Conservation (phyloP, 1,139 yeast genomes). For the Saccharomyces hybrid region DNA sequence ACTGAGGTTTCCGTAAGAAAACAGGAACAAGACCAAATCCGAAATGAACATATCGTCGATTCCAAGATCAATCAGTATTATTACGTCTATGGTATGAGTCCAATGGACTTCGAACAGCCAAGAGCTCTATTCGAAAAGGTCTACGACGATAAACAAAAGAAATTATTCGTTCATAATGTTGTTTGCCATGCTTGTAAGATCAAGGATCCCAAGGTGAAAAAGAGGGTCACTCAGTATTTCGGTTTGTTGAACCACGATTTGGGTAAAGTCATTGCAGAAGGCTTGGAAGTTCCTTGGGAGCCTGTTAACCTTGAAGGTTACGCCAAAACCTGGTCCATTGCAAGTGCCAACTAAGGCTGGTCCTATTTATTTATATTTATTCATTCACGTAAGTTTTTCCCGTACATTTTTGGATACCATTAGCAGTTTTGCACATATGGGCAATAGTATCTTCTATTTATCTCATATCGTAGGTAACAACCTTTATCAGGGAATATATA, state of each 20-base stretch:
- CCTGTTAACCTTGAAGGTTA: slow-evolving; percentile 31
- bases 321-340: slow-evolving; percentile 19
- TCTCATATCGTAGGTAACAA: not conserved
- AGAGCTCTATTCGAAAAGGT: slow-evolving; percentile 38
- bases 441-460: not conserved
- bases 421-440: not conserved
- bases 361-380: not conserved
- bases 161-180: slow-evolving; percentile 35
- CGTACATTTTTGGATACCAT: not conserved
- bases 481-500: not conserved
- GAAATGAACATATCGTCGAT: slow-evolving; percentile 37
- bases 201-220: slow-evolving; percentile 30
- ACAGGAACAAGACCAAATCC: slow-evolving; percentile 26
- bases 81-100: slow-evolving; percentile 37
- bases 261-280: slow-evolving; percentile 35
- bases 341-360: not conserved
- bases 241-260: slow-evolving; percentile 35
- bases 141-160: slow-evolving; percentile 31
- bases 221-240: slow-evolving; percentile 37
- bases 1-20: slow-evolving; percentile 24
- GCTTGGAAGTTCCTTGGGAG: slow-evolving; percentile 33
- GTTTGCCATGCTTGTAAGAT: slow-evolving; percentile 37
- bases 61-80: slow-evolving; percentile 34
- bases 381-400: not conserved
- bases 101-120: slow-evolving; percentile 41